A percentile compares a stretch with the other conserved stretches of the same genome.
Conservation (phyloP, 768 basidiomycete genomes). For the Amanita fuliginea region DNA sequence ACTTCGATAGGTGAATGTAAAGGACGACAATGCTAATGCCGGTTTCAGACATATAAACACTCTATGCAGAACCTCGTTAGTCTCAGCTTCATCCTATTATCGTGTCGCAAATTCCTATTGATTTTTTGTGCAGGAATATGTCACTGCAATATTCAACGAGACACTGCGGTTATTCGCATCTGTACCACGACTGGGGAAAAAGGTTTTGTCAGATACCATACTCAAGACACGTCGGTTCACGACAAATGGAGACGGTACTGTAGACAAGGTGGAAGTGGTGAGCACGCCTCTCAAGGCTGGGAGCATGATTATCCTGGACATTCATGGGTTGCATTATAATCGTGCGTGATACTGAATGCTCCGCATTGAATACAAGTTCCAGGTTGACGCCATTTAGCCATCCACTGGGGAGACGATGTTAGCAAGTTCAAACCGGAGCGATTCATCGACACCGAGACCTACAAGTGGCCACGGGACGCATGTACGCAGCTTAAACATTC, state of each 20-base stretch:
- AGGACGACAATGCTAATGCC: background rate
- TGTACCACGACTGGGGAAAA: constrained; percentile 23
- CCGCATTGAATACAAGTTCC: background rate
- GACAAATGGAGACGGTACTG: constrained; percentile 13
- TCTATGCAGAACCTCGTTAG: constrained; percentile 25
- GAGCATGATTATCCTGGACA: constrained; percentile 27
- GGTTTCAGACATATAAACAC: constrained; percentile 26
- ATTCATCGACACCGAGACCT: constrained; percentile 37
- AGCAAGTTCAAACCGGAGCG: constrained; percentile 35
- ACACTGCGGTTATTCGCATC: constrained; percentile 32
- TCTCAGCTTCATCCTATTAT: background rate
- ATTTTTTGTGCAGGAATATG: constrained; percentile 25
- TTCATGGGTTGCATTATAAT: constrained; percentile 32
- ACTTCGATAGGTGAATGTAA: background rate
- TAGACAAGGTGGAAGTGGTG: constrained; percentile 18
- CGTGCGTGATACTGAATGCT: constrained; percentile 22
- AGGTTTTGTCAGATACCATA: constrained; percentile 22
- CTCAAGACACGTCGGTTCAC: constrained; percentile 24
- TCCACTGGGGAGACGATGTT: constrained; percentile 37
- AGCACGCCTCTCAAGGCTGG: constrained; percentile 27
- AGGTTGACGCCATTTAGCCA: constrained; percentile 17
- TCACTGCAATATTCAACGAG: constrained; percentile 31
- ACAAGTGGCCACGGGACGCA: constrained; percentile 41
- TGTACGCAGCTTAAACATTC: constrained; percentile 18
- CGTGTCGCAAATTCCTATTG: background rate